Conservation (phyloP, 768 basidiomycete genomes). For the Rubroboletus satanas region DNA sequence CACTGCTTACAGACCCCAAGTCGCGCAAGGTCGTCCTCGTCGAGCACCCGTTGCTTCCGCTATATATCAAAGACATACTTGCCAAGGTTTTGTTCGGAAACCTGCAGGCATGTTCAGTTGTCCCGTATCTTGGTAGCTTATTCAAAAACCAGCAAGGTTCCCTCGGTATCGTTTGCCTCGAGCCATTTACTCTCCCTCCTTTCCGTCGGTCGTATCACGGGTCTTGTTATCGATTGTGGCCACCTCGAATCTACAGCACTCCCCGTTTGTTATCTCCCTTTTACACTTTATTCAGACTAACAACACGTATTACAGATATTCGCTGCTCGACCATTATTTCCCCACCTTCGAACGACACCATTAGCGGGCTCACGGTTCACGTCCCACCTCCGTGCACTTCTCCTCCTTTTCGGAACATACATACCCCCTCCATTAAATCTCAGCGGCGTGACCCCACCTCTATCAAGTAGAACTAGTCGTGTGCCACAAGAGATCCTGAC, state of each 20-base stretch:
- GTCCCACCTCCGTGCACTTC: constrained; percentile 72
- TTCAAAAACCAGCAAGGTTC: constrained; percentile 54
- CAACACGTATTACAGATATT: constrained; percentile 63
- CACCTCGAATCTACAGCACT: constrained; percentile 86
- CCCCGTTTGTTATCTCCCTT: constrained; percentile 54
- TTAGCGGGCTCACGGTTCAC: constrained; percentile 81
- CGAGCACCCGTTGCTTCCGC: constrained; percentile 84
- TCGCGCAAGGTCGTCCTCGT: constrained; percentile 91
- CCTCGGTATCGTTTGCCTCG: constrained; percentile 89
- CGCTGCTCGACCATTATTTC: constrained; percentile 81
- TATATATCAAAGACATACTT: constrained; percentile 84
- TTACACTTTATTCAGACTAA: neutral
- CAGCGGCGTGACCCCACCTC: constrained; percentile 59
- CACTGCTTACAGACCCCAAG: constrained; percentile 90
- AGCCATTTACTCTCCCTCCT: constrained; percentile 83
- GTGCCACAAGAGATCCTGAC: constrained; percentile 80
- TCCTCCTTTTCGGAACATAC: constrained; percentile 81
- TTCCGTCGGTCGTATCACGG: constrained; percentile 85
- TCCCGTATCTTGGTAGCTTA: neutral
- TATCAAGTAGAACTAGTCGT: constrained; percentile 56
- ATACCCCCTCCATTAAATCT: constrained; percentile 76
- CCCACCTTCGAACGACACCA: constrained; percentile 79
- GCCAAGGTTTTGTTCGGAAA: constrained; percentile 88
- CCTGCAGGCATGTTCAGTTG: constrained; percentile 53
- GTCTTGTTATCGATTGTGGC: constrained; percentile 90